A percentile compares a stretch with the other conserved stretches of the same genome.
Conservation (phyloP, 352 stramenopile genomes). For the Globisporangium paddicum region DNA sequence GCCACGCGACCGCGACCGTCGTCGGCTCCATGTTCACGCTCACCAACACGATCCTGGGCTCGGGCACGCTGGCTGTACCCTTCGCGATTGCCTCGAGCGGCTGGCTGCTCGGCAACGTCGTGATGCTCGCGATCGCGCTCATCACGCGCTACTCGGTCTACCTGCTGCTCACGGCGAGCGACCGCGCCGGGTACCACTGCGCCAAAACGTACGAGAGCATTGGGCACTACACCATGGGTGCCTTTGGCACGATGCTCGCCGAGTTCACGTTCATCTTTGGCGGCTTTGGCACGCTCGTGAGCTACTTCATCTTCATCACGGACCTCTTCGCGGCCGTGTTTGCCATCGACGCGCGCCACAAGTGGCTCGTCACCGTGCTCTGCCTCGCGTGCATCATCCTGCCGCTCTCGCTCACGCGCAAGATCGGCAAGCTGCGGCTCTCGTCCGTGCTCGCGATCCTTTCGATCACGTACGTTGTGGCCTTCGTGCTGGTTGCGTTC, state of each 20-base stretch:
- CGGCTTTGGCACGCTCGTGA: slow-evolving; percentile 76
- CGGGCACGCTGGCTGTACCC: slow-evolving; percentile 62
- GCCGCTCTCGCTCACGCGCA: slow-evolving; percentile 52
- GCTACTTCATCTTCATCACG: slow-evolving; percentile 81
- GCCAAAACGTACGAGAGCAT: slow-evolving; percentile 76
- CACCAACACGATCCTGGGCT: slow-evolving; percentile 75
- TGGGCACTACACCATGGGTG: slow-evolving; percentile 68
- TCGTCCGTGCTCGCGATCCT: slow-evolving; percentile 59
- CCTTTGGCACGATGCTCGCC: slow-evolving; percentile 46
- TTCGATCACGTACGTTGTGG: slow-evolving; percentile 65
- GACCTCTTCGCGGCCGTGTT: slow-evolving; percentile 56
- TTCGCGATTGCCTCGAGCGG: slow-evolving; percentile 71
- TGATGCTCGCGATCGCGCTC: slow-evolving; percentile 70
- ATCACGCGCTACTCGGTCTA: slow-evolving; percentile 76
- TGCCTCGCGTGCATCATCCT: slow-evolving; percentile 40
- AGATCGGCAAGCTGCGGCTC: slow-evolving; percentile 56
- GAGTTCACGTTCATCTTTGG: slow-evolving; percentile 85
- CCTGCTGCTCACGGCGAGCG: slow-evolving; percentile 57
- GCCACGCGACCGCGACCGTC: slow-evolving; percentile 39
- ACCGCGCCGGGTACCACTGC: slow-evolving; percentile 48
- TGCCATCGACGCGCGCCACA: slow-evolving; percentile 25
- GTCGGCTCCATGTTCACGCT: slow-evolving; percentile 69
- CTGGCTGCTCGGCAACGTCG: slow-evolving; percentile 56
- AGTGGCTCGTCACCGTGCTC: slow-evolving; percentile 52
- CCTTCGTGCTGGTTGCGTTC: slow-evolving; percentile 52